A percentile compares a stretch with the other conserved stretches of the same genome.
Conservation (phyloP, 1,284 basidiomycete species). For the Rhodotorula mucilaginosa region DNA sequence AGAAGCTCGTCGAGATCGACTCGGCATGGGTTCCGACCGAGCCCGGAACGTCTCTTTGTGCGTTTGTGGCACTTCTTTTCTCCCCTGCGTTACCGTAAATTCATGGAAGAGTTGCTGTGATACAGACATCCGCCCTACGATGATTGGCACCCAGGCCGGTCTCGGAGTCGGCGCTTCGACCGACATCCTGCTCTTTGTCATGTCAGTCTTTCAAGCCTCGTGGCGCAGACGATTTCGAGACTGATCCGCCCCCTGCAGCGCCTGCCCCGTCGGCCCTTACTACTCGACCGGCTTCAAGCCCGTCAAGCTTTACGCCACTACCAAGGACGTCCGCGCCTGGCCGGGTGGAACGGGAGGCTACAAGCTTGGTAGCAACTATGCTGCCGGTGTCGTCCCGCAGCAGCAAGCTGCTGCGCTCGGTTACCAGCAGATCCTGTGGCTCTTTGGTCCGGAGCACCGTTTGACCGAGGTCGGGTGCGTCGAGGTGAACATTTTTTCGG, state of each 20-base stretch:
- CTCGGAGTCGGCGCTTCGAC: slow-evolving; percentile 84
- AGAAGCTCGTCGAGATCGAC: slow-evolving; percentile 82
- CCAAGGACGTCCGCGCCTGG: slow-evolving; percentile 73
- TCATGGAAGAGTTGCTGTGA: background rate
- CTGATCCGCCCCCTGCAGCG: slow-evolving; percentile 68
- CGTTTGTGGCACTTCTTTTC: background rate
- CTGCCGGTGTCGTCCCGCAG: slow-evolving; percentile 70
- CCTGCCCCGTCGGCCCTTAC: slow-evolving; percentile 82
- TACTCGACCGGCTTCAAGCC: slow-evolving; percentile 96
- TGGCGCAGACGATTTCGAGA: slow-evolving; percentile 72
- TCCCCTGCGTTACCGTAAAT: background rate
- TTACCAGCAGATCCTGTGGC: slow-evolving; percentile 95
- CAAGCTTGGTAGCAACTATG: slow-evolving; percentile 79
- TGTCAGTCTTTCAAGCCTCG: slow-evolving; percentile 48
- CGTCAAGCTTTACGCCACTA: slow-evolving; percentile 86
- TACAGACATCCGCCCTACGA: slow-evolving; percentile 57
- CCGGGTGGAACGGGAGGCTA: slow-evolving; percentile 61
- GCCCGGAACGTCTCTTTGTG: slow-evolving; percentile 69
- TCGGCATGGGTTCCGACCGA: slow-evolving; percentile 90
- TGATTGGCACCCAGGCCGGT: slow-evolving; percentile 87
- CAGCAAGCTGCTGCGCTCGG: slow-evolving; percentile 76
- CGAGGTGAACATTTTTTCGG: too few species aligned
- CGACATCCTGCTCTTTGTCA: slow-evolving; percentile 93
- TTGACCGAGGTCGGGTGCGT: slow-evolving; percentile 66
- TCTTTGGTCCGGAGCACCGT: slow-evolving; percentile 81